Evolutionary conservation across 208 protist species (phyloP), one percentile per base, ranked within the genome.

Genomic region (Crithidia expoeki): DNA sequence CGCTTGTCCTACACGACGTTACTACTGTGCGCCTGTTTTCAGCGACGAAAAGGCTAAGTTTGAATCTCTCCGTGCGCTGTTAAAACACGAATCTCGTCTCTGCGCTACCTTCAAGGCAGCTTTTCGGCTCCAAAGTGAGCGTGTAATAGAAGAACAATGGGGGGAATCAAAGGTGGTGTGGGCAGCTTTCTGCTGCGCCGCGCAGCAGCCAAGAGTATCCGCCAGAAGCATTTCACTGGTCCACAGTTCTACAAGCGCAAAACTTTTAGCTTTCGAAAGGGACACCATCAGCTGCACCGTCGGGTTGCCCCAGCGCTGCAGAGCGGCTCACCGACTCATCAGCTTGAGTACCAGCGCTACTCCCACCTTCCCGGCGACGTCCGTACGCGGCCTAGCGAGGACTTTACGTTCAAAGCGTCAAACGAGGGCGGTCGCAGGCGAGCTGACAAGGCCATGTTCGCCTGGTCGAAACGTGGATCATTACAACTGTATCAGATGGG

Each of bases 191-290:
- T 95, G 14, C 74, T 93, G 28, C 86, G 87, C 61, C 82, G 85
- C 10, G 57, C 85, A 0, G 85, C 90, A 0, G 71, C 75, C 9
- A 93, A 90, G 67, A 92, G 83, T 55, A 68, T 92, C 33, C 79
- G 86, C 12, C 90, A 95, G 63, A 80, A 76, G 40, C 80, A 95
- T 78, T 72, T 81, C 32, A 95, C 90, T 9, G 90, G 90, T 0
- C 90, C 90, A 36, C 86, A 93, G 68, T 92, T 81, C 68, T 69
- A 90, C 72, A 93, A 90, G 49, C 79, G 90, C 23, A 95, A 95
- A 50, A 78, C 72, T 27, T 95, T 95, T 36, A 63, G 76, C 25
- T 87, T 93, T 51, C 83, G 79, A 1, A 78, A 75, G n/a, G 85
- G 84, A 9, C 25, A 79, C 34, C 90, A 95, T 53, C 90, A 83